Conservation (phyloP, 345 rosid genomes). For the Angophora floribunda region DNA sequence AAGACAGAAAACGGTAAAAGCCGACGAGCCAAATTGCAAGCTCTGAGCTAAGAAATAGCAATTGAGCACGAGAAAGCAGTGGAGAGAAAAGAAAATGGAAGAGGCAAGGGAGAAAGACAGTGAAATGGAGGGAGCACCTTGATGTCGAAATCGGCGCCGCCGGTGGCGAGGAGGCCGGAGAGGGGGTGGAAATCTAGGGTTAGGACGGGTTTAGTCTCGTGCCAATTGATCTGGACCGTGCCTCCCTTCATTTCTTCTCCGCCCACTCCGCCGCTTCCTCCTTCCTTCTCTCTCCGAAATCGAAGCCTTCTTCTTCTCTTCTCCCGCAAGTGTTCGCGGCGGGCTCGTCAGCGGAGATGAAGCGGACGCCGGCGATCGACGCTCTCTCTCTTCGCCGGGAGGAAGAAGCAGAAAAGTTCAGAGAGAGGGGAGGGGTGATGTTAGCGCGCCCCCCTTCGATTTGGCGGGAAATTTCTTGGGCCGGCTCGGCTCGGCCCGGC, state of each 20-base stretch:
- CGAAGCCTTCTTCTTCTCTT: background rate
- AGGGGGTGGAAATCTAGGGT: conserved; percentile 84
- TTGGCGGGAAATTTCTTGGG: background rate
- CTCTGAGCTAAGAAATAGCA: background rate
- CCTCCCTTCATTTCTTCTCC: conserved; percentile 64
- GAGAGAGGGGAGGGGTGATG: background rate
- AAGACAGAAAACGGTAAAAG: background rate
- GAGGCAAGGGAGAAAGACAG: background rate
- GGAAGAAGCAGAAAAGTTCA: background rate
- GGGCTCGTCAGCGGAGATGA: background rate
- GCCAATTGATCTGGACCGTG: conserved; percentile 94
- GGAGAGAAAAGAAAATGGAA: background rate
- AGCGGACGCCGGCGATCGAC: background rate
- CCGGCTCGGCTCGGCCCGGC: background rate
- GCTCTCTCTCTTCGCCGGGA: background rate
- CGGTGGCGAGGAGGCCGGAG: conserved; percentile 89
- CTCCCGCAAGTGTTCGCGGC: background rate
- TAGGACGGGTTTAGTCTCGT: conserved; percentile 73
- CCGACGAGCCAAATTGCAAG: background rate
- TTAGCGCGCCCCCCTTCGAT: background rate
- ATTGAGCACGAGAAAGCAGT: background rate
- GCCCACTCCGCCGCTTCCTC: background rate
- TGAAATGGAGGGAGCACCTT: conserved; percentile 26
- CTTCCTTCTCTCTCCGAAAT: background rate
- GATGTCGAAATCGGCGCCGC: conserved; percentile 94